Evolutionary conservation across 2,329 filamentous ascomycete species (phyloP), one percentile per base, ranked within the genome.

Genomic region (Fusarium citri): DNA sequence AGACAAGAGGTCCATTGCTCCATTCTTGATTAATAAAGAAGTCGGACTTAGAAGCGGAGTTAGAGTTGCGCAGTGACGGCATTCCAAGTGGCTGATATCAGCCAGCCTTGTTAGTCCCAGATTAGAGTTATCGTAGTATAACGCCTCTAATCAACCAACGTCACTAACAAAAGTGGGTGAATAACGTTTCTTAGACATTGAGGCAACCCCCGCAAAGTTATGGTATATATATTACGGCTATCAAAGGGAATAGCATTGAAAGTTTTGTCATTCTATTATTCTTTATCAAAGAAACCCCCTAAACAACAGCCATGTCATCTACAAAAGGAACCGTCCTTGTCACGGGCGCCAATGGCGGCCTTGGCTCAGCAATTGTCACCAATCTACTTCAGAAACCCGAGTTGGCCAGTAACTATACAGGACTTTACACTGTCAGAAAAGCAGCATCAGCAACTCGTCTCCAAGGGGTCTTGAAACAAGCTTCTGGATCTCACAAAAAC

Each of bases 261-360:
- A 6, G 7, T 15, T 26, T 30, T 34, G 30, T 31, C 22, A 9
- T 22, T 28, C 23, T 41, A n/a, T 34, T 40, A 23, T 15, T 25
- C 25, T 16, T 20, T 7, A 10, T 10, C 12, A 20, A 26, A 15
- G 3, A 40, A 40, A 11, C 18, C 3, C 22, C 8, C 10, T 15
- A 4, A 10, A 28, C 16, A 20, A 8, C 7, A 14, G 48, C 37
- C 4, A 72, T 73, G 66, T 31, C 72, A 28, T 55, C 70, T 30
- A 46, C 65, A 18, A 55, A 67, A 58, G 78, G 80, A 57, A 74
- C 78, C 3, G 76, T 82, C 26, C 41, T 82, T 4, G 63, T 82
- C 12, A 83, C 81, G 7, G 81, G 80, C 9, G 71, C 79, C 37
- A 82, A 82, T 57, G 81, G 80, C 43, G 78, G 79, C 22, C 76